Percentiles rank a stretch among this genome's conserved stretches.
These are phyloP conservation scores for Earliella scabrosa DNA, from an alignment of 1,284 basidiomycete genomes.

Conservation along the genomic window DNA sequence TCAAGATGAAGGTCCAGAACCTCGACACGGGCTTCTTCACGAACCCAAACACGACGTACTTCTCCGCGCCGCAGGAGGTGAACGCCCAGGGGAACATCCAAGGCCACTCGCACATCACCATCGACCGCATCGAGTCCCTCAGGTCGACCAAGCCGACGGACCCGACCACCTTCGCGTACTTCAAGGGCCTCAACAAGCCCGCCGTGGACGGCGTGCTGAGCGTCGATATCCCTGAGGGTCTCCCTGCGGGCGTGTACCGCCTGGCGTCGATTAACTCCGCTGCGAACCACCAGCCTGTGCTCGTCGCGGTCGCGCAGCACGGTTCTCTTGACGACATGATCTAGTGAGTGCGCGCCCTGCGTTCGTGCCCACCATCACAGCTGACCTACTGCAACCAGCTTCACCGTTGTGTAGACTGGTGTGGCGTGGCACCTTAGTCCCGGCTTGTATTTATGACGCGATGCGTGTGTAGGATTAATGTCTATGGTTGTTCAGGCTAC, in stretches of 20 bases:
- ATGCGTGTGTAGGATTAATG: no score
- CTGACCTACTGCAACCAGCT: no score
- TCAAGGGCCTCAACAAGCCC: constrained; percentile 64
- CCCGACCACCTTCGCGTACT: constrained; percentile 64
- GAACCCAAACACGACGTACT: constrained; percentile 64
- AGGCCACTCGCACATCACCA: constrained; percentile 69
- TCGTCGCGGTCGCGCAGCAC: constrained; percentile 57
- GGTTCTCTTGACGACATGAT: constrained; percentile 53
- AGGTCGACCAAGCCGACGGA: constrained; percentile 57
- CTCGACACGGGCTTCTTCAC: constrained; percentile 66
- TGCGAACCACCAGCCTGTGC: constrained; percentile 68
- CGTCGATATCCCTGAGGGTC: constrained; percentile 55
- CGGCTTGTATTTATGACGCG: no score
- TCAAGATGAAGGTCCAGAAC: constrained; percentile 58
- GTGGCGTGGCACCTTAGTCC: no score
- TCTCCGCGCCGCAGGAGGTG: constrained; percentile 68
- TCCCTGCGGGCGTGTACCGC: constrained; percentile 69
- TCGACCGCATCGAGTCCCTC: constrained; percentile 55
- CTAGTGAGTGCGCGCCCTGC: constrained; percentile 37
- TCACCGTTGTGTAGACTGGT: no score
- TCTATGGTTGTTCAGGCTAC: no score
- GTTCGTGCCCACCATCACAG: no score
- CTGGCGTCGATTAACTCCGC: constrained; percentile 59
- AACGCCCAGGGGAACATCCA: constrained; percentile 54
- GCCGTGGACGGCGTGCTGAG: constrained; percentile 54